phyloP scores from a whole-genome alignment of 768 basidiomycete species.

The Austroboletus festivus region DNA sequence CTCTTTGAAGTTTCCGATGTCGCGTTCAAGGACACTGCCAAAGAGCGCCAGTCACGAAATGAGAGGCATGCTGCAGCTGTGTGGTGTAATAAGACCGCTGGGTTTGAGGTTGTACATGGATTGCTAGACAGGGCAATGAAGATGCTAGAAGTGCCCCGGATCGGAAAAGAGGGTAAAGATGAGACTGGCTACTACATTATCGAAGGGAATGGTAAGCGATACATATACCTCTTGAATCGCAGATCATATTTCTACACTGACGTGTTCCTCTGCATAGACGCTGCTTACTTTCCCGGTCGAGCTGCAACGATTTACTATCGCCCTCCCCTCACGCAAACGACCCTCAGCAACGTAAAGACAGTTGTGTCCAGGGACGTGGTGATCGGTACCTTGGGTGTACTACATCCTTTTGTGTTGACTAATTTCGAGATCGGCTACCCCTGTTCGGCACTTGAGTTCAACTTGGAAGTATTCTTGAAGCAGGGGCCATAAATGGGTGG shows the following conservation, averaged over 20 bases:
- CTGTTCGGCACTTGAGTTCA: constrained; percentile 93
- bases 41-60: constrained; percentile 86
- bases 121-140: constrained; percentile 93
- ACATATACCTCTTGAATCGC: background rate
- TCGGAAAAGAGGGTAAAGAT: constrained; percentile 52
- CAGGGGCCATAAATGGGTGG: constrained; percentile 24
- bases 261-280: constrained; percentile 49
- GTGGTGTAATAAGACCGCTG: constrained; percentile 96
- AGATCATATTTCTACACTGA: constrained; percentile 4
- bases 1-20: constrained; percentile 95
- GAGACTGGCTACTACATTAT: constrained; percentile 90
- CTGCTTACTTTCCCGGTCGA: constrained; percentile 92
- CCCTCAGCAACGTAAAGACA: constrained; percentile 44
- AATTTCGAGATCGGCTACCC: constrained; percentile 95
- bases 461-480: constrained; percentile 91
- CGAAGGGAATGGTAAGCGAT: constrained; percentile 68
- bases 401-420: constrained; percentile 88
- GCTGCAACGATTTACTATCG: constrained; percentile 92
- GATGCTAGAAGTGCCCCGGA: constrained; percentile 88
- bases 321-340: constrained; percentile 28
- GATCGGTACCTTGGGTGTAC: constrained; percentile 88
- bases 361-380: constrained; percentile 53
- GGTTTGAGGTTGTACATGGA: constrained; percentile 96
- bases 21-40: constrained; percentile 75
- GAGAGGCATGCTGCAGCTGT: constrained; percentile 84